Base-by-base conservation (phyloP, 1,284 basidiomycete species). In the Puccinia novopanici region DNA sequence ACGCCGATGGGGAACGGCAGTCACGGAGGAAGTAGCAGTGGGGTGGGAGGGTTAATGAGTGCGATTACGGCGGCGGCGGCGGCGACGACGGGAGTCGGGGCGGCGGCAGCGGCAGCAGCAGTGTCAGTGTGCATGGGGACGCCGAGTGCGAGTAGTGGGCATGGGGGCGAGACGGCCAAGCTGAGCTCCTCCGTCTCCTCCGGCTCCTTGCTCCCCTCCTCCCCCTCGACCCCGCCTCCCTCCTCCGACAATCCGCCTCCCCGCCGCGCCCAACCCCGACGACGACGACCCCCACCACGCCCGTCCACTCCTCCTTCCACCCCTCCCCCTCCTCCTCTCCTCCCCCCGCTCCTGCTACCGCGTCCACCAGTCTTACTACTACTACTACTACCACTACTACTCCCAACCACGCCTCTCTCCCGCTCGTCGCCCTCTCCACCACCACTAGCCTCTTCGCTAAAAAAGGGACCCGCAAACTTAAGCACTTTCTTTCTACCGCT, bases 391-490 rank as follows among this genome's bases (percentile, higher is more conserved):
- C n/a, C n/a, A n/a, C n/a, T n/a, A n/a, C n/a, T n/a, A n/a, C n/a
- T n/a, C n/a, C n/a, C n/a, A n/a, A n/a, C n/a, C n/a, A n/a, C n/a
- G n/a, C n/a, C n/a, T n/a, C n/a, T n/a, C n/a, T n/a, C n/a, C n/a
- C n/a, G n/a, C n/a, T n/a, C n/a, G n/a, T n/a, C n/a, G n/a, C n/a
- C n/a, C n/a, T n/a, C n/a, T n/a, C n/a, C n/a, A n/a, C n/a, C n/a
- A n/a, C n/a, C n/a, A n/a, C n/a, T n/a, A n/a, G n/a, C 48, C 37
- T 42, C 6, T 71, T 73, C 10, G 78, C 78, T 40, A 74, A 74
- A 42, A 80, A 80, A 57, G 78, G 78, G 0, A 80, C 78, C 6
- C 42, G 78, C 9, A 80, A 80, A 67, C 63, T 80, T 19, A 80
- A 71, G 48, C 78, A 80, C 27, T 55, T 80, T 3, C 50, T 80